These are phyloP conservation scores for Symbiodinium pilosum DNA, from an alignment of 73 alveolate species.

Conservation along the genomic window DNA sequence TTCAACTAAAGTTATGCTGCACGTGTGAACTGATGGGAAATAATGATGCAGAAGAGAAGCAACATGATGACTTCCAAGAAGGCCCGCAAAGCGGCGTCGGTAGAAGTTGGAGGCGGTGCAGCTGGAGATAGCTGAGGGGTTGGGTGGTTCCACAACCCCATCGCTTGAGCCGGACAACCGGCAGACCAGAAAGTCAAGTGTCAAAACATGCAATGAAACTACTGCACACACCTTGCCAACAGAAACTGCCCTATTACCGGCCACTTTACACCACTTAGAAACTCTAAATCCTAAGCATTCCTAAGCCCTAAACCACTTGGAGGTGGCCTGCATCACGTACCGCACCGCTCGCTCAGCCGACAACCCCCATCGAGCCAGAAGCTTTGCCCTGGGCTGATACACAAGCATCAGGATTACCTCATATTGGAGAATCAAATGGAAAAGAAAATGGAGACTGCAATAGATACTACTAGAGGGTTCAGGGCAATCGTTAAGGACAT, in stretches of 20 bases:
- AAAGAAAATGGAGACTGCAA: too few relatives aligned
- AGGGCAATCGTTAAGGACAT: too few relatives aligned
- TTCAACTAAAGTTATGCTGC: not conserved
- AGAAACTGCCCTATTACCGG: too few relatives aligned
- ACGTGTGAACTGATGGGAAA: not conserved
- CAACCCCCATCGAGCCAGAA: slow-evolving; percentile 45
- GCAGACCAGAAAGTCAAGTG: too few relatives aligned
- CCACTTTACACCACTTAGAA: too few relatives aligned
- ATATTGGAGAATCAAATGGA: not conserved
- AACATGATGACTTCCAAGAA: not conserved
- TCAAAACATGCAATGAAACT: too few relatives aligned
- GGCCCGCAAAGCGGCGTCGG: slow-evolving; percentile 69
- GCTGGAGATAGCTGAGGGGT: not conserved
- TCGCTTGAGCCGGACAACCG: not conserved
- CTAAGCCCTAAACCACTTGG: too few relatives aligned
- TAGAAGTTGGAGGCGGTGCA: slow-evolving; percentile 30
- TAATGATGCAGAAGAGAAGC: not conserved
- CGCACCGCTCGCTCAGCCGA: slow-evolving; percentile 45
- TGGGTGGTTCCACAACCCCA: not conserved
- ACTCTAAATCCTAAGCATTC: too few relatives aligned
- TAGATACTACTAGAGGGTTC: too few relatives aligned
- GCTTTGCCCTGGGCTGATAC: slow-evolving; percentile 4
- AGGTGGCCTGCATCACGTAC: slow-evolving; percentile 64
- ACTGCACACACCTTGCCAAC: too few relatives aligned
- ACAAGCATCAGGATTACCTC: not conserved